These are phyloP conservation scores for Phytophthora cajani DNA, from an alignment of 352 stramenopile genomes.

Conservation along the genomic window DNA sequence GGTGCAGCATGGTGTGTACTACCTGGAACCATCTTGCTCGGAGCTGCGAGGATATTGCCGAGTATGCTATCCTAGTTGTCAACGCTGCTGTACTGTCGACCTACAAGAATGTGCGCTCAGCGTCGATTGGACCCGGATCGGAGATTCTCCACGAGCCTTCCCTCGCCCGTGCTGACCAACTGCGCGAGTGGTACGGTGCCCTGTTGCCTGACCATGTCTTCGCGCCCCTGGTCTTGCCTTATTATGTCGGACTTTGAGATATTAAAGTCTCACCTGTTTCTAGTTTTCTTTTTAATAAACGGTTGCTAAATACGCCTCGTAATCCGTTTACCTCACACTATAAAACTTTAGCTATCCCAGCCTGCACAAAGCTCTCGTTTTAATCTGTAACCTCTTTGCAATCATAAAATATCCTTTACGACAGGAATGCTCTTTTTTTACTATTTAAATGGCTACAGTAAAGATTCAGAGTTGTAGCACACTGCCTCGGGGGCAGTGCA, in stretches of 20 bases:
- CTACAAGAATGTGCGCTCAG: background rate
- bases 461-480: background rate
- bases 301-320: no score
- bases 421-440: background rate
- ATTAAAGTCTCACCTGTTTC: no score
- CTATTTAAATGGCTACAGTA: background rate
- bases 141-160: background rate
- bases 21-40: background rate
- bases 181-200: no score
- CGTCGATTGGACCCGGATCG: background rate
- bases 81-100: background rate
- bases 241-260: background rate
- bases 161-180: background rate
- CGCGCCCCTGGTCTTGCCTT: background rate
- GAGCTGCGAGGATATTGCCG: background rate
- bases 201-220: background rate
- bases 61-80: background rate
- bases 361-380: background rate
- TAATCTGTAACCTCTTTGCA: background rate
- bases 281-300: no score
- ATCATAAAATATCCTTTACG: background rate
- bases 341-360: no score
- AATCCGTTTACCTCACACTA: no score
- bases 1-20: background rate
- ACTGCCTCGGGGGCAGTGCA: background rate